Conservation (phyloP, 176 grass and related monocot species). For the Oryza longistaminata region DNA sequence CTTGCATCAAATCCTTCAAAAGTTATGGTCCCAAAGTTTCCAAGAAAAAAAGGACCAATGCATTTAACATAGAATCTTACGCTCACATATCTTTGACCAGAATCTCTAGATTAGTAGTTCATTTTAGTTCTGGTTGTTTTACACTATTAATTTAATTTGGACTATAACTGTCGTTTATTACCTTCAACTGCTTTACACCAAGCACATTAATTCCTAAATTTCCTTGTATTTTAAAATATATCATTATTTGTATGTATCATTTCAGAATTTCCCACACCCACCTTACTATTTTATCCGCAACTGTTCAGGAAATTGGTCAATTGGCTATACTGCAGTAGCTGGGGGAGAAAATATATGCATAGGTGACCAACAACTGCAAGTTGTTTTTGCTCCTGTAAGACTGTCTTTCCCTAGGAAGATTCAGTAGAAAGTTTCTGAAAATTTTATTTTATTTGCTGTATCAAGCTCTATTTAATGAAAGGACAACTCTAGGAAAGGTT, state of each 20-base stretch:
- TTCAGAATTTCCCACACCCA: not conserved
- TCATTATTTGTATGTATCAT: not conserved
- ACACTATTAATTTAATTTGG: not conserved
- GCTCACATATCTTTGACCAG: not conserved
- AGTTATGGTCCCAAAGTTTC: not conserved
- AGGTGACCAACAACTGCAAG: conserved; percentile 65
- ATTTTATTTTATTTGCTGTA: not conserved
- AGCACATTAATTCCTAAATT: not conserved
- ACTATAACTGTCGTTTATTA: not conserved
- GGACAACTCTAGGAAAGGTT: not conserved
- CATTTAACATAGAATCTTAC: not conserved
- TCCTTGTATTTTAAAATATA: not conserved
- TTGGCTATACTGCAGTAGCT: conserved; percentile 48
- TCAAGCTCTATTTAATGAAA: not conserved
- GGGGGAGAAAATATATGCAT: conserved; percentile 84
- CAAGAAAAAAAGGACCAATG: not conserved
- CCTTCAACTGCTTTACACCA: not conserved
- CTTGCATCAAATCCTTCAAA: conserved; percentile 9
- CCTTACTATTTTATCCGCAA: conserved; percentile 27
- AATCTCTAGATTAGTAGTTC: not conserved
- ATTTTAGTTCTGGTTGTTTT: conserved; percentile 6
- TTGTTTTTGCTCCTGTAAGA: conserved; percentile 86
- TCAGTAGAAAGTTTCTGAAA: not conserved
- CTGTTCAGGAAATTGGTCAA: conserved; percentile 69
- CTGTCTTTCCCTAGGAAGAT: not conserved